Conservation (phyloP, 2,329 filamentous ascomycete species). For the Ceratocystis variospora region DNA sequence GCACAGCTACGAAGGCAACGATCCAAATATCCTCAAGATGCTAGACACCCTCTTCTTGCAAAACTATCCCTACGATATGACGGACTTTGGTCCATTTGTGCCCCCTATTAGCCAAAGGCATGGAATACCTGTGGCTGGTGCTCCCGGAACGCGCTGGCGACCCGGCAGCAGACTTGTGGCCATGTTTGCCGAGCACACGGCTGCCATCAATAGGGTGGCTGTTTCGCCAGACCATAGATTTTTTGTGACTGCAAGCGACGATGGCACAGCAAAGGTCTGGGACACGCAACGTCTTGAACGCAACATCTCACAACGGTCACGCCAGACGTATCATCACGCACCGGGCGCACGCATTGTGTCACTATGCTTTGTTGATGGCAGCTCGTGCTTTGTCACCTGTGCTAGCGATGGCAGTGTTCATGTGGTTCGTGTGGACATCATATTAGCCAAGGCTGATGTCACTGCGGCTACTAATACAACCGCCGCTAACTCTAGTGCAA, state of each 20-base stretch:
- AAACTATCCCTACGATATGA: conserved; percentile 51
- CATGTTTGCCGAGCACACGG: conserved; percentile 76
- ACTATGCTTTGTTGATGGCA: conserved; percentile 83
- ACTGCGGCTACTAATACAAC: not conserved
- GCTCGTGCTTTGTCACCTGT: conserved; percentile 83
- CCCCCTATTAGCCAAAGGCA: conserved; percentile 35
- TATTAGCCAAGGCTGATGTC: conserved; percentile 20
- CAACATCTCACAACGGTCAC: conserved; percentile 75
- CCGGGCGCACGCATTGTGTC: conserved; percentile 60
- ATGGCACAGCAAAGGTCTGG: conserved; percentile 86
- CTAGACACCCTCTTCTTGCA: conserved; percentile 74
- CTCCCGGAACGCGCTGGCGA: conserved; percentile 47
- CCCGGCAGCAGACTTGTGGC: conserved; percentile 75
- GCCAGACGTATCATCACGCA: conserved; percentile 69
- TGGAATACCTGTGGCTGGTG: conserved; percentile 28
- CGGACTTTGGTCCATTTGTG: conserved; percentile 53
- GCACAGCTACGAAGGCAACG: conserved; percentile 76
- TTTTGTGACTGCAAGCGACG: conserved; percentile 86
- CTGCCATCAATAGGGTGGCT: conserved; percentile 65
- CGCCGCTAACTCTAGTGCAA: conserved; percentile 26
- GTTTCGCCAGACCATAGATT: conserved; percentile 84
- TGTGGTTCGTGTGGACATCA: conserved; percentile 61
- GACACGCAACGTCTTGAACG: conserved; percentile 80
- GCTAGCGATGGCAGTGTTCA: conserved; percentile 82
- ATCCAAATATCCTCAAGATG: conserved; percentile 53